phyloP scores from a whole-genome alignment of 257 asterid genomes.

The Mitragyna speciosa region DNA sequence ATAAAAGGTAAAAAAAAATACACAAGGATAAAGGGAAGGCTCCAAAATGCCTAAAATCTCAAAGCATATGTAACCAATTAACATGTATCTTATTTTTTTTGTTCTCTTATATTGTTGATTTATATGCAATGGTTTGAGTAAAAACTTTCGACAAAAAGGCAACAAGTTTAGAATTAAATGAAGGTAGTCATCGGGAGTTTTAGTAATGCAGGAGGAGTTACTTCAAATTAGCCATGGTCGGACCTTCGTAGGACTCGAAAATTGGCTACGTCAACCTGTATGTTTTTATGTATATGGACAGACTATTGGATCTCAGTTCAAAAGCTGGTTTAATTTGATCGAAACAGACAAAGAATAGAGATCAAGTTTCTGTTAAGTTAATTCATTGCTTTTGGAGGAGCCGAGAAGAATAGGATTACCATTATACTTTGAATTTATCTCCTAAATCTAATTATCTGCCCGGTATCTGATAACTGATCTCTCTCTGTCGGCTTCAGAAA shows the following conservation, averaged over 20 bases:
- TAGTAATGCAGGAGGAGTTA: neutral
- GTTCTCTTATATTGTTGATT: neutral
- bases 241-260: no score
- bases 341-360: neutral
- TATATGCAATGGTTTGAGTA: neutral
- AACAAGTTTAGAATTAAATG: neutral
- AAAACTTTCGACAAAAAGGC: neutral
- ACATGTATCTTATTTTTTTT: no score
- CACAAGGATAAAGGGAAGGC: no score
- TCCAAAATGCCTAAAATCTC: neutral
- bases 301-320: neutral
- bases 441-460: no score
- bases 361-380: neutral
- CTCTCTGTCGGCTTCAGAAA: neutral
- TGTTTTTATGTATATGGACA: neutral
- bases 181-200: neutral
- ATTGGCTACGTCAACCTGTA: neutral
- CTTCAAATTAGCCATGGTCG: no score
- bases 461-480: neutral
- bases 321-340: neutral
- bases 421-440: neutral
- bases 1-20: no score
- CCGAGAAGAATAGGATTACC: neutral
- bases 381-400: neutral
- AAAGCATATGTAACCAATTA: no score